Conservation (phyloP, 2,329 filamentous ascomycete genomes). For the Chrysoporthe puriensis region DNA sequence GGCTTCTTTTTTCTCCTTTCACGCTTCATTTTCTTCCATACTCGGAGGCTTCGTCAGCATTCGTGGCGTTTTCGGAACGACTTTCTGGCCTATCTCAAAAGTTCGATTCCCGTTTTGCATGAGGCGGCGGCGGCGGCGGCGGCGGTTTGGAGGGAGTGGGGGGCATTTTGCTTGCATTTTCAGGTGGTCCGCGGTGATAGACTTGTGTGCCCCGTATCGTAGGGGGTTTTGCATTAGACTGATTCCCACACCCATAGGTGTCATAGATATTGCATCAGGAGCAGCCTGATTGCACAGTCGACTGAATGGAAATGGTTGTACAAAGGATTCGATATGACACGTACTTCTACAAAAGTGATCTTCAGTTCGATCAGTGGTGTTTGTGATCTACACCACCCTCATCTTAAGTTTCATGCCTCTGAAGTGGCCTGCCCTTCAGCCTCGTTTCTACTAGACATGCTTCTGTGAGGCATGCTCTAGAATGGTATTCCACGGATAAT, state of each 20-base stretch:
- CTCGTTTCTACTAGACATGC: too few species aligned
- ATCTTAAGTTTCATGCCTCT: too few species aligned
- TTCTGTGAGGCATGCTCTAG: too few species aligned
- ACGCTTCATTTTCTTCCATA: slow-evolving; percentile 26
- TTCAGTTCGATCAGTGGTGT: neutral
- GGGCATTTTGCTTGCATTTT: slow-evolving; percentile 42
- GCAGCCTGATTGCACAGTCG: slow-evolving; percentile 17
- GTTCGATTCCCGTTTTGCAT: slow-evolving; percentile 42
- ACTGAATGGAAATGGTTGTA: slow-evolving; percentile 29
- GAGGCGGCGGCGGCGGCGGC: slow-evolving; percentile 36
- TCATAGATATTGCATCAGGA: slow-evolving; percentile 32
- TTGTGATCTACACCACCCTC: too few species aligned
- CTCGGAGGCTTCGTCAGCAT: slow-evolving; percentile 30
- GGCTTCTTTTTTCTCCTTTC: slow-evolving; percentile 28
- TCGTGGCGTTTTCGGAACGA: slow-evolving; percentile 31
- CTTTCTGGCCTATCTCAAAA: slow-evolving; percentile 32
- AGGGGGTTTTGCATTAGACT: slow-evolving; percentile 38
- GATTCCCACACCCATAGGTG: slow-evolving; percentile 30
- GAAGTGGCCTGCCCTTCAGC: too few species aligned
- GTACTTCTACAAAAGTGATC: neutral
- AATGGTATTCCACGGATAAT: too few species aligned
- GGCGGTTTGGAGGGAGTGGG: slow-evolving; percentile 33
- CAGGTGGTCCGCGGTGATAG: slow-evolving; percentile 40
- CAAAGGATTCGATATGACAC: slow-evolving; percentile 12
- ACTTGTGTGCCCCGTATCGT: slow-evolving; percentile 31